Evolutionary conservation across 2,329 filamentous ascomycete species (phyloP).

Genomic region (Beauveria rudraprayagi): DNA sequence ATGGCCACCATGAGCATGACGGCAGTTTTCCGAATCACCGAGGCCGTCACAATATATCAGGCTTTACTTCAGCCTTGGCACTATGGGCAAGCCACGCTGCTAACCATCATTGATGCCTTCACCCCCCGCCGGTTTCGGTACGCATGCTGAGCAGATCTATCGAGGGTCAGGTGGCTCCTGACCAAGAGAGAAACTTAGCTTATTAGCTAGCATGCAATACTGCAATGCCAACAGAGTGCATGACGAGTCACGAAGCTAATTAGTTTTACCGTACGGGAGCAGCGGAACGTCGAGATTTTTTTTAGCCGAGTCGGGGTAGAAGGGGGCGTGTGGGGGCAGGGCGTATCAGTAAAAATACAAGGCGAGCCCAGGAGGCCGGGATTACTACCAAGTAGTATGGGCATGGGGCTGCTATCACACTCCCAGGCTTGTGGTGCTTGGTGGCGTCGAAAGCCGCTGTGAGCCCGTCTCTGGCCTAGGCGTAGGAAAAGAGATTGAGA

Average conservation of each 20-base stretch:
- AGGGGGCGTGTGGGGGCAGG: slow-evolving; percentile 7
- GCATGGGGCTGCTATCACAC: too few species aligned
- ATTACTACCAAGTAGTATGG: neutral
- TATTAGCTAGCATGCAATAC: neutral
- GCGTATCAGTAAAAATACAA: neutral
- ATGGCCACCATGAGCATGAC: neutral
- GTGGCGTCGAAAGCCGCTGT: neutral
- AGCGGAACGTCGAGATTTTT: slow-evolving; percentile 2
- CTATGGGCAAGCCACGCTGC: neutral
- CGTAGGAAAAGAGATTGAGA: neutral
- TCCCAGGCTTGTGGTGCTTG: neutral
- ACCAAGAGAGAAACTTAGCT: neutral
- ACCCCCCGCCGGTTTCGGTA: neutral
- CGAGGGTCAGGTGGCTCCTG: neutral
- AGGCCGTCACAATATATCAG: neutral
- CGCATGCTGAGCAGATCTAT: neutral
- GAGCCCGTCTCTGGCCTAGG: slow-evolving; percentile 1
- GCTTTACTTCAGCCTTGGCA: neutral
- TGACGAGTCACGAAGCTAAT: slow-evolving; percentile 6
- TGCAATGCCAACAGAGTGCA: neutral
- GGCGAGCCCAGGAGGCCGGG: slow-evolving; percentile 4
- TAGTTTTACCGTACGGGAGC: neutral
- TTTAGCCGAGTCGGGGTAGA: slow-evolving; percentile 6
- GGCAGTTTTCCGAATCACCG: neutral
- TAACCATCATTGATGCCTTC: neutral